These are phyloP conservation scores for Vigna hirtella DNA, from an alignment of 306 rosid species.

Conservation along the genomic window DNA sequence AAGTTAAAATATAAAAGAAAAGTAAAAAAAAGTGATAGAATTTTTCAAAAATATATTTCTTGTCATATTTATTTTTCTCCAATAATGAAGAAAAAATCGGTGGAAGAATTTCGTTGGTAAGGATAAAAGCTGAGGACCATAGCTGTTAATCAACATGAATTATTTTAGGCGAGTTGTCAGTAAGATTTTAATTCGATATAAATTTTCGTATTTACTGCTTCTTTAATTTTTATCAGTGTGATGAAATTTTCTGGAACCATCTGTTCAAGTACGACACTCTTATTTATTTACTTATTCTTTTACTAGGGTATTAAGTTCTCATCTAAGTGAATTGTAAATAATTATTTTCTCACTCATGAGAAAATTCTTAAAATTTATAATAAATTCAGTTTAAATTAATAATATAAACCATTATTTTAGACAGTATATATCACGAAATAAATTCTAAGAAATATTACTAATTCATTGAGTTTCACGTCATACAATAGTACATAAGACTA, in stretches of 20 bases:
- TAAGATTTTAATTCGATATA: background rate
- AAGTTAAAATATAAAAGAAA: too few relatives aligned
- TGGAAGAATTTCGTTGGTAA: background rate
- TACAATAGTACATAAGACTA: background rate
- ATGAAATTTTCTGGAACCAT: background rate
- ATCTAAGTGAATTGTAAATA: background rate
- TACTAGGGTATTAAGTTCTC: background rate
- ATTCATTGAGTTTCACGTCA: background rate
- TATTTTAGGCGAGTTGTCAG: slow-evolving; percentile 31
- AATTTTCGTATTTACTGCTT: background rate
- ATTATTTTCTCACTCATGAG: background rate
- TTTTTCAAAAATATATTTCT: too few relatives aligned
- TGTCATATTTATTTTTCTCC: background rate
- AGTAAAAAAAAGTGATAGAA: too few relatives aligned
- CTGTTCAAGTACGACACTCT: background rate
- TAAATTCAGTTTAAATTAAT: background rate
- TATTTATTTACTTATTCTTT: background rate
- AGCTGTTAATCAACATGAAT: background rate
- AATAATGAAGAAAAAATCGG: background rate
- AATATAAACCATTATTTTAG: background rate
- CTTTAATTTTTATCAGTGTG: slow-evolving; percentile 7
- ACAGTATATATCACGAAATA: background rate
- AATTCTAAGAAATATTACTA: background rate
- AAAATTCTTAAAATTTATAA: background rate
- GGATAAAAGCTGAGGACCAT: slow-evolving; percentile 23